These are phyloP conservation scores for Berberis thunbergii DNA, from an alignment of 164 flowering plant species.

Conservation along the genomic window DNA sequence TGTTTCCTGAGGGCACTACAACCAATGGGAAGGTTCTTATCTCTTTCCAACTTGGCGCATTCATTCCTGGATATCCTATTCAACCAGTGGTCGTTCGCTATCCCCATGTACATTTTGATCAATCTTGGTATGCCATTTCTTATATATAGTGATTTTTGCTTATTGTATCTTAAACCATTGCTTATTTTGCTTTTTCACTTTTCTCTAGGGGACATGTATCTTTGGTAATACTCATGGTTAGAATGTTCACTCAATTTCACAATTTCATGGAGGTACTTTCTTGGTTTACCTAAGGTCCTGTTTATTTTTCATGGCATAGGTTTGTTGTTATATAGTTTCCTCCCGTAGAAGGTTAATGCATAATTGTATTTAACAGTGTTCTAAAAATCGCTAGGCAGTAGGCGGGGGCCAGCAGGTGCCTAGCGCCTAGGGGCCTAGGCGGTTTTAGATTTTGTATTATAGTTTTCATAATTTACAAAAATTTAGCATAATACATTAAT, in stretches of 20 bases:
- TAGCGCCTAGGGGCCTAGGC: too few relatives aligned
- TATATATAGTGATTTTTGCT: neutral
- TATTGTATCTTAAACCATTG: neutral
- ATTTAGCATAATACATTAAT: too few relatives aligned
- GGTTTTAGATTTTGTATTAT: too few relatives aligned
- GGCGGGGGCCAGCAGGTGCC: too few relatives aligned
- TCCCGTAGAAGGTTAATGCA: too few relatives aligned
- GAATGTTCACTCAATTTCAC: constrained; percentile 98
- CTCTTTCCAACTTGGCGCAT: constrained; percentile 94
- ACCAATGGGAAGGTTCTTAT: constrained; percentile 73
- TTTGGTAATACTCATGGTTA: constrained; percentile 76
- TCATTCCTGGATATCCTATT: constrained; percentile 77
- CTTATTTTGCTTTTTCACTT: constrained; percentile 7
- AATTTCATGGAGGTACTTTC: constrained; percentile 90
- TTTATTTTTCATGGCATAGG: too few relatives aligned
- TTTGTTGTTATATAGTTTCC: too few relatives aligned
- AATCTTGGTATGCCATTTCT: constrained; percentile 69
- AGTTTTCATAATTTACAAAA: too few relatives aligned
- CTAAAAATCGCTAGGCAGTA: too few relatives aligned
- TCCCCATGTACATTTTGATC: constrained; percentile 95
- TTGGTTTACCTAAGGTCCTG: too few relatives aligned
- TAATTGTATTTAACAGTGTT: too few relatives aligned
- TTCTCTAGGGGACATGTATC: constrained; percentile 70
- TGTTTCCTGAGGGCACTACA: constrained; percentile 99
- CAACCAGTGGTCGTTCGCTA: constrained; percentile 94